These are phyloP conservation scores for Termitomyces sp. DNA, from an alignment of 768 basidiomycete species.

Conservation along the genomic window DNA sequence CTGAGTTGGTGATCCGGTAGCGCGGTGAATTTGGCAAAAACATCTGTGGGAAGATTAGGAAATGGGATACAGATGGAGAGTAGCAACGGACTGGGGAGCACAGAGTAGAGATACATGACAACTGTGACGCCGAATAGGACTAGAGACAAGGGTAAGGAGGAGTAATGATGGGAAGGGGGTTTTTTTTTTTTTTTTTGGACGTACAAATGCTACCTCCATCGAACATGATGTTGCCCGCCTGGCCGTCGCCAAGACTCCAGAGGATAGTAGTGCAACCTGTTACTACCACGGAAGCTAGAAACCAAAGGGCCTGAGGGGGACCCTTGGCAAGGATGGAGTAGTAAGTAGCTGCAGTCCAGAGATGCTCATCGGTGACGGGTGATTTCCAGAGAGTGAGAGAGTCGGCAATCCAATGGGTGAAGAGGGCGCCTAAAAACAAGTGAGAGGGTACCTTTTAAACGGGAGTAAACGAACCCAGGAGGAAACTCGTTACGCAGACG, in stretches of 20 bases:
- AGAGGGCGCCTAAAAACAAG: constrained; percentile 48
- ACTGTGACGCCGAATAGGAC: constrained; percentile 75
- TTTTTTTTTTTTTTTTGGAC: too few species aligned
- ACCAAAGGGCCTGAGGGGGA: constrained; percentile 49
- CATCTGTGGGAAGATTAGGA: constrained; percentile 29
- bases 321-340: constrained; percentile 73
- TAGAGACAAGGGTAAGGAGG: constrained; percentile 20
- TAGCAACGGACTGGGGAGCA: constrained; percentile 63
- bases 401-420: constrained; percentile 93
- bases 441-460: background rate
- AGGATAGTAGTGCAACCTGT: constrained; percentile 65
- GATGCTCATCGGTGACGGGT: constrained; percentile 76
- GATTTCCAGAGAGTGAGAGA: constrained; percentile 87
- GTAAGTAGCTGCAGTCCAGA: constrained; percentile 80
- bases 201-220: constrained; percentile 85
- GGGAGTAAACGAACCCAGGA: constrained; percentile 51
- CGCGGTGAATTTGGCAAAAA: constrained; percentile 52
- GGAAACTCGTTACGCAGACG: constrained; percentile 72
- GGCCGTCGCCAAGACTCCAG: constrained; percentile 72
- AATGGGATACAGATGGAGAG: background rate
- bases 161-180: background rate
- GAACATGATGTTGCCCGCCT: constrained; percentile 86
- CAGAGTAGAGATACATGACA: constrained; percentile 68
- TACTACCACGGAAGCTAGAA: constrained; percentile 48
- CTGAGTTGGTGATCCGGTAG: constrained; percentile 46